phyloP scores from a whole-genome alignment of 1,284 basidiomycete genomes.

The Athelia psychrophila region DNA sequence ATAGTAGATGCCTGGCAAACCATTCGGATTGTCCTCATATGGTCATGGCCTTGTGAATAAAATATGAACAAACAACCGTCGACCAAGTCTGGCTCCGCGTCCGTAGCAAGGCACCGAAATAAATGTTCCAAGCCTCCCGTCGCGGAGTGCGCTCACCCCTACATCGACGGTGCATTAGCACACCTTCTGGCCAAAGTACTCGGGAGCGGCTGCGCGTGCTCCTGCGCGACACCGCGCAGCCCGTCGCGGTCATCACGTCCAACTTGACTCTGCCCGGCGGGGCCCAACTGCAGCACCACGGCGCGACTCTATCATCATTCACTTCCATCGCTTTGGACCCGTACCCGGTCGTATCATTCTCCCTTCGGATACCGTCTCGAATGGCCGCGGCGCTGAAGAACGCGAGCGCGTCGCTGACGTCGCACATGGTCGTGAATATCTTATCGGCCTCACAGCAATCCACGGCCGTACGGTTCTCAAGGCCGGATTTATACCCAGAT shows the following conservation, averaged over 20 bases:
- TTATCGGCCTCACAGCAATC: conserved; percentile 59
- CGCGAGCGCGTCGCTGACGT: conserved; percentile 19
- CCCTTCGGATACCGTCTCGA: conserved; percentile 84
- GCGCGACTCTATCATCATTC: conserved; percentile 90
- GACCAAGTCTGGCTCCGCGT: not conserved
- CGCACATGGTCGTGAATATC: conserved; percentile 52
- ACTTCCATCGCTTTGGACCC: conserved; percentile 90
- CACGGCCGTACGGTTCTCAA: conserved; percentile 57
- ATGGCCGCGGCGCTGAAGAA: conserved; percentile 61
- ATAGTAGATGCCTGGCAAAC: too few relatives aligned
- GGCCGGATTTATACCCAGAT: conserved; percentile 56
- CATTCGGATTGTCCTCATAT: too few relatives aligned
- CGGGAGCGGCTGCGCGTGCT: conserved; percentile 37
- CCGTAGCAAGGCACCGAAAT: not conserved
- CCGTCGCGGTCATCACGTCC: conserved; percentile 61
- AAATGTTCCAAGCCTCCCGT: not conserved
- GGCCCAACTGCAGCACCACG: conserved; percentile 50
- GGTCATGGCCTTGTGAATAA: conserved; percentile 17
- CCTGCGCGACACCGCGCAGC: conserved; percentile 56
- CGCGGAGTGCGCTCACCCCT: not conserved
- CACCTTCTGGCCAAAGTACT: conserved; percentile 3
- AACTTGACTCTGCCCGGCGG: conserved; percentile 24
- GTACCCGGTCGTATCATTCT: conserved; percentile 82
- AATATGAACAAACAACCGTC: conserved; percentile 20
- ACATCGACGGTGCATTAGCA: not conserved